A percentile compares a stretch with the other conserved stretches of the same genome.
Evolutionary conservation across 2,329 filamentous ascomycete species (phyloP).

Genomic region (Fusarium algeriense): DNA sequence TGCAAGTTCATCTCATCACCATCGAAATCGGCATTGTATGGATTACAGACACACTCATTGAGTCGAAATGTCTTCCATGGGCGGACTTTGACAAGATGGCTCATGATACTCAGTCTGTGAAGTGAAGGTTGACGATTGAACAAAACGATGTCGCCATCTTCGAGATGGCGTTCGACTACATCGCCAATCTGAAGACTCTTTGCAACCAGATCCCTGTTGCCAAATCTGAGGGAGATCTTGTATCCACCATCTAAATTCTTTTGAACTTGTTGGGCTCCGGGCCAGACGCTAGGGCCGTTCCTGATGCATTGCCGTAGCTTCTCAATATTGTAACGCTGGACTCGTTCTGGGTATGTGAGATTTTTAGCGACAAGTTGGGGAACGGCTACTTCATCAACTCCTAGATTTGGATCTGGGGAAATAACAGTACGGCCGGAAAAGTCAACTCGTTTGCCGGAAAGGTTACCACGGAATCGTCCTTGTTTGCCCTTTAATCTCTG

Average conservation of each 20-base stretch:
- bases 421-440: constrained; percentile 98
- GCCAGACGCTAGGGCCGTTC: constrained; percentile 83
- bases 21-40: constrained; percentile 99
- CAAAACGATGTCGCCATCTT: constrained; percentile 94
- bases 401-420: constrained; percentile 93
- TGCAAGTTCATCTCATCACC: constrained; percentile 99
- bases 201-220: constrained; percentile 77
- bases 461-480: constrained; percentile 94
- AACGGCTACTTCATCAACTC: constrained; percentile 93
- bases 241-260: constrained; percentile 76
- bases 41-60: constrained; percentile 97
- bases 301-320: constrained; percentile 81
- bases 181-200: constrained; percentile 84
- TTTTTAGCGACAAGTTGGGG: constrained; percentile 94
- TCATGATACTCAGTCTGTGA: constrained; percentile 98
- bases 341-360: constrained; percentile 92
- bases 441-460: constrained; percentile 98
- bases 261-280: constrained; percentile 86
- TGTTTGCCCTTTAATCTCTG: constrained; percentile 97
- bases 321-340: constrained; percentile 85
- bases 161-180: constrained; percentile 91
- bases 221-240: constrained; percentile 82
- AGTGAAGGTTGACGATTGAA: constrained; percentile 98
- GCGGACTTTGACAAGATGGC: constrained; percentile 91
- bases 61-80: constrained; percentile 96